A percentile compares a stretch with the other conserved stretches of the same genome.
These are phyloP conservation scores for Cyanodermella asteris DNA, from an alignment of 2,329 filamentous ascomycete species.

Conservation along the genomic window DNA sequence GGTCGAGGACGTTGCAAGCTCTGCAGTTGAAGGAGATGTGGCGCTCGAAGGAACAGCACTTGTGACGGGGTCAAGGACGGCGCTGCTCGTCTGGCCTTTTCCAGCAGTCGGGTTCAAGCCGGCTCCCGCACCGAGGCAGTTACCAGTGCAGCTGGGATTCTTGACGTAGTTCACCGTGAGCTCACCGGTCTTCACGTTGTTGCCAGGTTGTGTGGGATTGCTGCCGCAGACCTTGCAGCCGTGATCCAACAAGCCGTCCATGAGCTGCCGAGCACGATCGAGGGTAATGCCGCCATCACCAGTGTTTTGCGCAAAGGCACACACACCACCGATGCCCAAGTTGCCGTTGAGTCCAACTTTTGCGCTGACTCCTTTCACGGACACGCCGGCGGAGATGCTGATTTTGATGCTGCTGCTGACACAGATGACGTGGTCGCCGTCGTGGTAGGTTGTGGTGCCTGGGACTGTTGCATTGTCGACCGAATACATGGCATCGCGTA, in stretches of 20 bases:
- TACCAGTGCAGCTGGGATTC: constrained; percentile 3
- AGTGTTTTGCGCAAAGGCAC: constrained; percentile 3
- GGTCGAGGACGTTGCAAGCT: no score
- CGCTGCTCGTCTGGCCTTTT: no score
- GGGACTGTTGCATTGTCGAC: constrained; percentile 2
- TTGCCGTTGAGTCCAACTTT: constrained; percentile 2
- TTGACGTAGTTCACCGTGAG: constrained; percentile 2
- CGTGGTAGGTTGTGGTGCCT: constrained; percentile 3
- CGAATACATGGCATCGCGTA: constrained; percentile 6
- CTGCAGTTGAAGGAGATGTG: no score
- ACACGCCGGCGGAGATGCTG: constrained; percentile 1
- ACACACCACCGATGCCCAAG: constrained; percentile 4
- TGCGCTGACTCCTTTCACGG: constrained; percentile 1
- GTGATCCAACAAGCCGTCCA: constrained; percentile 3
- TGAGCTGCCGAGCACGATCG: constrained; percentile 2
- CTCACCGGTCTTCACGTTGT: constrained; percentile 2
- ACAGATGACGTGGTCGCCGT: constrained; percentile 6
- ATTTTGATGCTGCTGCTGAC: constrained; percentile 3
- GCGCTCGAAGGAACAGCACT: no score
- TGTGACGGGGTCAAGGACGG: no score
- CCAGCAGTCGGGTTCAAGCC: no score
- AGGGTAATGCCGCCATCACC: neutral
- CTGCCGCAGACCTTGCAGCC: constrained; percentile 2
- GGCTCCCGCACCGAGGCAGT: constrained; percentile 2
- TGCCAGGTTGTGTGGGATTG: constrained; percentile 1